A percentile compares a stretch with the other conserved stretches of the same genome.
Evolutionary conservation across 2,329 filamentous ascomycete genomes (phyloP).

Genomic region (Cylindrodendrum hubeiense): DNA sequence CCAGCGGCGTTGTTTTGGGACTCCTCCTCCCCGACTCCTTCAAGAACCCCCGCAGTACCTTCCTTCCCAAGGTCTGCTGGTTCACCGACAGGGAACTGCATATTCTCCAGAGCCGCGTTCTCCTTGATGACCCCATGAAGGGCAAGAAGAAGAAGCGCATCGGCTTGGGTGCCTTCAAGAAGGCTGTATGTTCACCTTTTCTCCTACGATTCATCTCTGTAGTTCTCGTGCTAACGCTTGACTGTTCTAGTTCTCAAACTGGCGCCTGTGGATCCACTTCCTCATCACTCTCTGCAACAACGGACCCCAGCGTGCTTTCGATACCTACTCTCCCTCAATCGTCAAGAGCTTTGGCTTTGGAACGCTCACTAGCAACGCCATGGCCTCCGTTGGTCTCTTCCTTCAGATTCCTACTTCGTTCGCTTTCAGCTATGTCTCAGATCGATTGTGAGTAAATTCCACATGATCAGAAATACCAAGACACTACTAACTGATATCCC

Average conservation of each 20-base stretch:
- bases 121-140: conserved; percentile 59
- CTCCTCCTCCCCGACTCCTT: conserved; percentile 60
- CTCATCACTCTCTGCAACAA: conserved; percentile 63
- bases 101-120: conserved; percentile 56
- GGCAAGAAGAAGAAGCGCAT: conserved; percentile 62
- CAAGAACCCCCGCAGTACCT: conserved; percentile 56
- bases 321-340: conserved; percentile 67
- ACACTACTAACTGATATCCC: neutral
- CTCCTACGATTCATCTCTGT: too few species aligned
- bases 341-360: conserved; percentile 65
- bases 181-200: conserved; percentile 47
- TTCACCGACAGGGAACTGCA: conserved; percentile 56
- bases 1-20: conserved; percentile 56
- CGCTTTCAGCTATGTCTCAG: conserved; percentile 64
- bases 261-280: conserved; percentile 65
- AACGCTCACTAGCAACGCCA: conserved; percentile 62
- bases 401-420: conserved; percentile 65
- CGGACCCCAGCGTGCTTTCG: conserved; percentile 59
- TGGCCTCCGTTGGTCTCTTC: conserved; percentile 67
- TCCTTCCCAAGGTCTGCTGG: conserved; percentile 49
- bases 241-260: conserved; percentile 56
- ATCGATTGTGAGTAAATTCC: conserved; percentile 58
- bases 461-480: neutral
- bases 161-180: conserved; percentile 58
- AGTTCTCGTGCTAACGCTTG: conserved; percentile 1